A percentile compares a stretch with the other conserved stretches of the same genome.
These are phyloP conservation scores for Laetiporus sulphureus DNA, from an alignment of 1,284 basidiomycete genomes.

Conservation along the genomic window DNA sequence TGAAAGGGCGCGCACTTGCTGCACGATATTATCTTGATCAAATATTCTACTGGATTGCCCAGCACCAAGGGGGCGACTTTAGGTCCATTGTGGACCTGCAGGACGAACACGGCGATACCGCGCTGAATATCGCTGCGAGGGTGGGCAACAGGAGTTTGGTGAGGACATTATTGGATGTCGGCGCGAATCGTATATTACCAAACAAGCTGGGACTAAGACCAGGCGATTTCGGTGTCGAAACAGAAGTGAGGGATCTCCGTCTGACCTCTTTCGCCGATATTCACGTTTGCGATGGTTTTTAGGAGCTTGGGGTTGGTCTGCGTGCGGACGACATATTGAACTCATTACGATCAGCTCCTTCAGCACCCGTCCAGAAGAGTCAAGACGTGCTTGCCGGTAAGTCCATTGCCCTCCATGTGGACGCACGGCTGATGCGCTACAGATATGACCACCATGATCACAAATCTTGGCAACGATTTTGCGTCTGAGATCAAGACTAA, in stretches of 20 bases:
- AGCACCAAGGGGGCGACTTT: conserved; percentile 68
- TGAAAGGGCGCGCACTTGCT: conserved; percentile 79
- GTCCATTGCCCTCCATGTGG: conserved; percentile 9
- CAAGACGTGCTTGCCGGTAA: conserved; percentile 84
- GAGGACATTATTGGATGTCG: conserved; percentile 84
- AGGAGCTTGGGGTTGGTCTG: conserved; percentile 66
- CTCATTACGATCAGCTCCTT: conserved; percentile 61
- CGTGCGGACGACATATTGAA: conserved; percentile 72
- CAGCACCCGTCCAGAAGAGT: conserved; percentile 78
- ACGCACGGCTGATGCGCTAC: not conserved
- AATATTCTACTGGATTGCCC: conserved; percentile 80
- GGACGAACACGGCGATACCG: conserved; percentile 96
- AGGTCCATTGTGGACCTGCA: conserved; percentile 84
- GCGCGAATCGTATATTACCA: conserved; percentile 85
- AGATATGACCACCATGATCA: conserved; percentile 86
- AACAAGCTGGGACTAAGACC: conserved; percentile 94
- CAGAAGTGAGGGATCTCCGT: conserved; percentile 52
- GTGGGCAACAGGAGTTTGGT: conserved; percentile 90
- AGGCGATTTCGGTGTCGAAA: conserved; percentile 90
- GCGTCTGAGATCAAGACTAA: conserved; percentile 81
- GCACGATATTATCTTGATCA: conserved; percentile 93
- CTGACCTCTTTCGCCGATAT: not conserved
- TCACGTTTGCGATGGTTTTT: not conserved
- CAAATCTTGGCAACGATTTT: conserved; percentile 74
- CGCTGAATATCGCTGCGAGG: conserved; percentile 90